Percentiles rank a stretch among this genome's conserved stretches.
These are phyloP conservation scores for Solanum gandarillasii DNA, from an alignment of 257 asterid genomes.

Conservation along the genomic window DNA sequence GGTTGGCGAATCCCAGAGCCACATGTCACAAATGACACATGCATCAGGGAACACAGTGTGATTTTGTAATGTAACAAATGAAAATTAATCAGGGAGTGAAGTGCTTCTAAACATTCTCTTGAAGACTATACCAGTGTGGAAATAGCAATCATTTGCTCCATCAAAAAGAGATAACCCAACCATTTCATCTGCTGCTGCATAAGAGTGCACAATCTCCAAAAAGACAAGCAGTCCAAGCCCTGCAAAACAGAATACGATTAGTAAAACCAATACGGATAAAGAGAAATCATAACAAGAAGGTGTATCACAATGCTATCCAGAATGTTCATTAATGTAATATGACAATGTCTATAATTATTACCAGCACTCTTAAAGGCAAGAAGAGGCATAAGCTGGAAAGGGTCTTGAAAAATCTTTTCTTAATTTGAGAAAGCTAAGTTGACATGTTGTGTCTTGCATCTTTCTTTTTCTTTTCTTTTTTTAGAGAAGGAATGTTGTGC, in stretches of 20 bases:
- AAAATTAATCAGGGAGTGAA: neutral
- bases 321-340: neutral
- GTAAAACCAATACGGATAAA: neutral
- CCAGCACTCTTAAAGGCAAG: neutral
- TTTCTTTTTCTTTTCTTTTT: neutral
- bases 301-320: neutral
- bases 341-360: neutral
- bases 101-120: neutral
- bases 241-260: conserved; percentile 1
- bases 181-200: conserved; percentile 98
- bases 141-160: conserved; percentile 97
- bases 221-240: conserved; percentile 85
- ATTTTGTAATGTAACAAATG: neutral
- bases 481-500: neutral
- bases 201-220: conserved; percentile 89
- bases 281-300: neutral
- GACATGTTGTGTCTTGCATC: neutral
- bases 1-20: neutral
- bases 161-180: conserved; percentile 88
- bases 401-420: neutral
- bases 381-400: neutral
- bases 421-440: neutral
- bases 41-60: neutral
- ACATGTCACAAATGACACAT: neutral
- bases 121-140: conserved; percentile 63